A percentile compares a stretch with the other conserved stretches of the same genome.
Evolutionary conservation across 139 green algal species (phyloP).

Genomic region (Chlamydomonas sp.): DNA sequence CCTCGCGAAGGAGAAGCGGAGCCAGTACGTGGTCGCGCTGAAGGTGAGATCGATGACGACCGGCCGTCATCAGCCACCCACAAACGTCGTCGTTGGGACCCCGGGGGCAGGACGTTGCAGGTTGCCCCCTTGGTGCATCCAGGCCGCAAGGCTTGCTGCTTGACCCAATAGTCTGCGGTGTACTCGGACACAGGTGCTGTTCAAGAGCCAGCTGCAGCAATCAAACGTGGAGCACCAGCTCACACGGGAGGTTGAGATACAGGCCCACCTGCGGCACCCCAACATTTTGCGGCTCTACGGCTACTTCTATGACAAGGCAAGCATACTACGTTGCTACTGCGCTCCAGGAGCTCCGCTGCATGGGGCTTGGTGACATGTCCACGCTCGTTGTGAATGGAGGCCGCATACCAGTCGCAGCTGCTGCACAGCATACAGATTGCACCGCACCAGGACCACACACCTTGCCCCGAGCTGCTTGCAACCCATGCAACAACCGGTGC

Average conservation of each 20-base stretch:
- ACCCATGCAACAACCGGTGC: neutral
- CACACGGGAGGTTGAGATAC: slow-evolving; percentile 98
- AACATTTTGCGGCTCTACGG: slow-evolving; percentile 98
- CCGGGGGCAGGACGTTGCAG: neutral
- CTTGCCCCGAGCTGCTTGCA: neutral
- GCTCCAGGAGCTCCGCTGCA: no score
- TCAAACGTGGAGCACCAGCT: slow-evolving; percentile 98
- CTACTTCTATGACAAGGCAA: slow-evolving; percentile 96
- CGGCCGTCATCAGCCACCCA: no score
- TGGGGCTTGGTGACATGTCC: no score
- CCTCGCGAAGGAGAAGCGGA: slow-evolving; percentile 92
- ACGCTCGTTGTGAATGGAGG: neutral
- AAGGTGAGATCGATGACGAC: slow-evolving; percentile 79
- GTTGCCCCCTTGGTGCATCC: neutral
- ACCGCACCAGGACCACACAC: neutral
- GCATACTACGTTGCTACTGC: neutral
- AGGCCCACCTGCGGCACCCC: slow-evolving; percentile 96
- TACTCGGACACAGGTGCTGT: slow-evolving; percentile 83
- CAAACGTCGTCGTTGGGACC: no score
- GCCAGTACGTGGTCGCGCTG: slow-evolving; percentile 94
- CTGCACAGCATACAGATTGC: neutral
- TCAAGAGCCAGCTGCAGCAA: slow-evolving; percentile 95
- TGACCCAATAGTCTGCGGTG: neutral
- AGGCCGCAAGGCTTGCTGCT: neutral
- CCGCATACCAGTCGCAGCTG: no score